Conservation (phyloP, 805 yeast genomes). For the Wickerhamomyces pijperi region DNA sequence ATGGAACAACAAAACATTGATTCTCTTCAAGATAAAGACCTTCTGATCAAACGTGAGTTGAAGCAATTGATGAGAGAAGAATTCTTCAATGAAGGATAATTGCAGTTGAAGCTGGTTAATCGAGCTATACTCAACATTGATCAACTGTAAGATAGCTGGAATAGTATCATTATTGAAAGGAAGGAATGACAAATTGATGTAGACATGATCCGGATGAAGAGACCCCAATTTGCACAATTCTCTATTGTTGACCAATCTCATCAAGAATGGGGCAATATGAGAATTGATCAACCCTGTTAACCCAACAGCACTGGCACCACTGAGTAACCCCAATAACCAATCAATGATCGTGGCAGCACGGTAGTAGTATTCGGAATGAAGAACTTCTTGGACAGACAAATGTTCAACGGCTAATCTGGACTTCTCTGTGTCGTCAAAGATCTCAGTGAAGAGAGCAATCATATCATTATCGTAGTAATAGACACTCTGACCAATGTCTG, state of each 20-base stretch:
- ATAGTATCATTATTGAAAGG: constrained; percentile 33
- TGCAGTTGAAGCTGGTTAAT: constrained; percentile 57
- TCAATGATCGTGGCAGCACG: constrained; percentile 53
- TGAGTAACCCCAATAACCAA: constrained; percentile 44
- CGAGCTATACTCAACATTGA: constrained; percentile 26
- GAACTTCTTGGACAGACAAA: constrained; percentile 41
- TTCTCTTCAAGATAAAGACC: constrained; percentile 35
- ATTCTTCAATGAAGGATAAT: constrained; percentile 58
- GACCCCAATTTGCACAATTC: constrained; percentile 71
- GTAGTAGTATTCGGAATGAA: constrained; percentile 50
- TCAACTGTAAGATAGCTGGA: constrained; percentile 30
- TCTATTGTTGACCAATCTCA: constrained; percentile 52
- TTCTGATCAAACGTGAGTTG: constrained; percentile 38
- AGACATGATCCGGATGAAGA: constrained; percentile 39
- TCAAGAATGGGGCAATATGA: constrained; percentile 57
- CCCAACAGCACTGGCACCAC: constrained; percentile 41
- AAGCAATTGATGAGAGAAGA: constrained; percentile 60
- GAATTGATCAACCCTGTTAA: constrained; percentile 40
- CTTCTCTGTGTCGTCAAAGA: constrained; percentile 33
- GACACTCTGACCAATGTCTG: constrained; percentile 24
- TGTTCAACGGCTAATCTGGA: constrained; percentile 24
- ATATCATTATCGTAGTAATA: constrained; percentile 22
- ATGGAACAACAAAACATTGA: constrained; percentile 44
- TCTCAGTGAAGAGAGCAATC: constrained; percentile 25
- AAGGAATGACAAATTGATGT: constrained; percentile 34